Base-by-base conservation (phyloP, 2,329 filamentous ascomycete species). In the Polychaeton citri region DNA sequence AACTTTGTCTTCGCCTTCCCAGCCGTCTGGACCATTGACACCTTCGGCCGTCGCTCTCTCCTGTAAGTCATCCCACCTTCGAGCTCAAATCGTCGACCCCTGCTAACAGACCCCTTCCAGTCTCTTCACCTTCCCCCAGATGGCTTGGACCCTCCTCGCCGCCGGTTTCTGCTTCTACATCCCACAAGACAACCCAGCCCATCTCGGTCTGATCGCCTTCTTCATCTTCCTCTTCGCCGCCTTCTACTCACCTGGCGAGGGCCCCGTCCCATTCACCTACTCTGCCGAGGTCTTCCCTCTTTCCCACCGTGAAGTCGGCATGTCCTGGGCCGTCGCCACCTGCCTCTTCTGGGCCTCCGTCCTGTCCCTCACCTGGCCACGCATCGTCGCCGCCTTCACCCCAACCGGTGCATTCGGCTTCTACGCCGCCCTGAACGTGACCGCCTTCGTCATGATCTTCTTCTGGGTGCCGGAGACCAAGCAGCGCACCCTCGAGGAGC, bases 211-310 rank as follows among this genome's bases (percentile, higher is more conserved):
- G 9, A 66, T 72, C n/a, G 66, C 65, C 1, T 53, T 74, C 24
- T 76, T 76, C 48, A 58, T 75, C 16, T 74, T 70, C 50, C 55
- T 74, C 2, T 75, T 72, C 38, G 65, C 64, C 7, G 43, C 43
- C 5, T 53, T 56, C 38, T 58, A 58, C 43, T 49, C 44, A 6
- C 61, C 61, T 4, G 63, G 63, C 9, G 60, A 64, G 49, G 63
- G 63, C 2, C 62, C 72, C 6, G 76, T 81, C 5, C 76, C 77
- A 0, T 81, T 77, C 50, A 72, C 74, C 0, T 81, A 81, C 57
- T 71, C 68, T 4, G 76, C 78, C 30, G 79, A 82, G 53, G 74
- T 81, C 2, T 82, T 78, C 51, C 78, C 79, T 0, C 66, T 81
- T 1, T 78, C 74, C 2, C 77, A 82, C 52, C 69, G 79, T 48